These are phyloP conservation scores for Diplodia intermedia DNA, from an alignment of 2,329 filamentous ascomycete species.

Conservation along the genomic window DNA sequence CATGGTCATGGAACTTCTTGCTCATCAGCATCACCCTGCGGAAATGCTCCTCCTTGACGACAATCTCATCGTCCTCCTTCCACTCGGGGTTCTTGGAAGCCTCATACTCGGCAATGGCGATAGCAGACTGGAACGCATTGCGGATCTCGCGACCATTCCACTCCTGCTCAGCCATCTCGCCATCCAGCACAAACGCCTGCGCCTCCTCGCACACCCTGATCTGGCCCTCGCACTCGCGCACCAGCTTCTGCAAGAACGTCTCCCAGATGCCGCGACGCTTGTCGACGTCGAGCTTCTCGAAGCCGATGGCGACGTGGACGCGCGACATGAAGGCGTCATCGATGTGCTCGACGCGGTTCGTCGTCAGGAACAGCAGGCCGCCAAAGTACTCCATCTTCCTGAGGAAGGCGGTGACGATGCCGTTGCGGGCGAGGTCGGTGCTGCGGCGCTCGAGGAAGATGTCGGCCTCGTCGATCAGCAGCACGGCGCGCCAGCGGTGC, in stretches of 20 bases:
- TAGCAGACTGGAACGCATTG: slow-evolving; percentile 38
- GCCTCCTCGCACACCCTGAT: slow-evolving; percentile 9
- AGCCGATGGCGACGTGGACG: slow-evolving; percentile 30
- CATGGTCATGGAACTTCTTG: slow-evolving; percentile 13
- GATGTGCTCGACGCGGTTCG: slow-evolving; percentile 44
- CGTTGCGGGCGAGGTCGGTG: slow-evolving; percentile 59
- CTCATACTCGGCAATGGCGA: slow-evolving; percentile 36
- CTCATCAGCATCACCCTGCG: slow-evolving; percentile 25
- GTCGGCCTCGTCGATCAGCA: slow-evolving; percentile 34
- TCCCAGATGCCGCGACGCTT: slow-evolving; percentile 17
- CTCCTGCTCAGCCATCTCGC: slow-evolving; percentile 15
- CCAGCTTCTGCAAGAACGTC: slow-evolving; percentile 20
- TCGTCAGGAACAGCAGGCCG: slow-evolving; percentile 47
- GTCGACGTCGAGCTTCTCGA: slow-evolving; percentile 34
- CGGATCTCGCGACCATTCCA: slow-evolving; percentile 38
- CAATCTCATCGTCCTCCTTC: slow-evolving; percentile 1
- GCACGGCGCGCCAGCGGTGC: slow-evolving; percentile 25
- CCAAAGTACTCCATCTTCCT: slow-evolving; percentile 33
- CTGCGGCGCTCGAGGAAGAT: slow-evolving; percentile 60
- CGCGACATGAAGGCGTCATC: slow-evolving; percentile 35
- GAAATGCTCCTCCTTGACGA: slow-evolving; percentile 20
- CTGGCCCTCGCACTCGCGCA: slow-evolving; percentile 7
- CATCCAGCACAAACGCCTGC: background rate
- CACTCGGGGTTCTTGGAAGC: background rate
- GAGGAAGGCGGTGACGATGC: slow-evolving; percentile 43